Percentiles rank a stretch among this genome's conserved stretches.
These are phyloP conservation scores for Selenicereus undatus DNA, from an alignment of 148 eudicot genomes.

Conservation along the genomic window DNA sequence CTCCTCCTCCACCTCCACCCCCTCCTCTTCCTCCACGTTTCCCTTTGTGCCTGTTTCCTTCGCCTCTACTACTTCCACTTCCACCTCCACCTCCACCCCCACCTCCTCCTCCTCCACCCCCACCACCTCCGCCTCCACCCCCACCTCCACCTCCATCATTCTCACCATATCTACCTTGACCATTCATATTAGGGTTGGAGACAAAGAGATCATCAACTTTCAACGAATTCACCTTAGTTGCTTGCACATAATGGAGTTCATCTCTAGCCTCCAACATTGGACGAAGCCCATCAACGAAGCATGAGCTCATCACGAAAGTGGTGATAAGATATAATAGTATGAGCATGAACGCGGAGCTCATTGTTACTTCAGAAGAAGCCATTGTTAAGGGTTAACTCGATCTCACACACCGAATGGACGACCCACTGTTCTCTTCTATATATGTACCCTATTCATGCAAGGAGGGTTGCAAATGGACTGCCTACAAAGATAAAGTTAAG, in stretches of 20 bases:
- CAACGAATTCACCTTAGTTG: neutral
- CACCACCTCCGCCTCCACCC: neutral
- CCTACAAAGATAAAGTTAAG: neutral
- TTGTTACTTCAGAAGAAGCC: neutral
- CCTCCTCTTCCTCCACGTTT: neutral
- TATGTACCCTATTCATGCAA: too few species aligned
- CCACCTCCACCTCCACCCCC: neutral
- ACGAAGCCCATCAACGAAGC: neutral
- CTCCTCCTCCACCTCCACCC: neutral
- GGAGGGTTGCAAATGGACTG: neutral
- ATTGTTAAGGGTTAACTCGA: neutral
- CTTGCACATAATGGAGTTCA: neutral
- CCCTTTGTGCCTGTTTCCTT: neutral
- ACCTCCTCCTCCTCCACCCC: neutral
- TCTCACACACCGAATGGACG: neutral
- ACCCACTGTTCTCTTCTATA: too few species aligned
- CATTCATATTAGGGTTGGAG: neutral
- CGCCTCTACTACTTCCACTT: neutral
- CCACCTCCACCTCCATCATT: neutral
- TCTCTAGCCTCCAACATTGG: neutral
- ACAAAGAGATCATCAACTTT: neutral
- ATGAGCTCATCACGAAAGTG: neutral
- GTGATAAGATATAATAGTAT: neutral
- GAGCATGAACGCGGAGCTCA: neutral
- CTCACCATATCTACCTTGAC: neutral